These are phyloP conservation scores for Excoecaria agallocha DNA, from an alignment of 345 rosid species.

Conservation along the genomic window DNA sequence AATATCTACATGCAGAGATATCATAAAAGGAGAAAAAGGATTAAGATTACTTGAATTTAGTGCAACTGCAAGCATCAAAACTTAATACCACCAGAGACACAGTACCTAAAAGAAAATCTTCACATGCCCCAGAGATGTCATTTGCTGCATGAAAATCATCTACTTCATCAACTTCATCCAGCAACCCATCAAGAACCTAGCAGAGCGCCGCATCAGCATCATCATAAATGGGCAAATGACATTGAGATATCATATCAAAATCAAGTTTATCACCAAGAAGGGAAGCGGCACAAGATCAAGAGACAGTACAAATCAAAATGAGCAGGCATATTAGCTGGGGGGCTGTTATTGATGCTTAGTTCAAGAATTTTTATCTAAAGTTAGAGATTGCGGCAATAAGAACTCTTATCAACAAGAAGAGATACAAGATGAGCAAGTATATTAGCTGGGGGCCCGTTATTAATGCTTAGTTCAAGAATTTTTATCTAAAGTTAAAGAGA, in stretches of 20 bases:
- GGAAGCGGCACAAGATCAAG: not conserved
- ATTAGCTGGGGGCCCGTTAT: not conserved
- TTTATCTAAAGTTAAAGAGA: not conserved
- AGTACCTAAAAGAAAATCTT: constrained; percentile 53
- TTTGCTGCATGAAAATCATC: constrained; percentile 62
- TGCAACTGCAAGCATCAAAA: not conserved
- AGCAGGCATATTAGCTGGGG: not conserved
- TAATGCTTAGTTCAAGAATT: not conserved
- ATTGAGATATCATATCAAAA: not conserved
- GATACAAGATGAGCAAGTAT: not conserved
- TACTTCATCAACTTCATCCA: constrained; percentile 64
- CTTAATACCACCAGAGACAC: constrained; percentile 1
- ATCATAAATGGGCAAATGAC: constrained; percentile 12
- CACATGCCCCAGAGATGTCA: constrained; percentile 45
- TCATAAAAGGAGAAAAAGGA: not conserved
- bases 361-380: not conserved
- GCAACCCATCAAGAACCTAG: constrained; percentile 75
- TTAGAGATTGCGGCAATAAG: not conserved
- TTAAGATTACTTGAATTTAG: not conserved
- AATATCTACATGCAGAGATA: constrained; percentile 44
- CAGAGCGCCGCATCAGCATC: constrained; percentile 22
- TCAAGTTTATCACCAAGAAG: not conserved
- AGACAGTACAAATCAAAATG: not conserved
- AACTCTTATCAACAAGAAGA: not conserved
- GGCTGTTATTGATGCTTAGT: not conserved